Percentiles rank a stretch among this genome's conserved stretches.
Conservation (phyloP, 202 grass and related monocot genomes). For the Bolboschoenoplectus hybrid region DNA sequence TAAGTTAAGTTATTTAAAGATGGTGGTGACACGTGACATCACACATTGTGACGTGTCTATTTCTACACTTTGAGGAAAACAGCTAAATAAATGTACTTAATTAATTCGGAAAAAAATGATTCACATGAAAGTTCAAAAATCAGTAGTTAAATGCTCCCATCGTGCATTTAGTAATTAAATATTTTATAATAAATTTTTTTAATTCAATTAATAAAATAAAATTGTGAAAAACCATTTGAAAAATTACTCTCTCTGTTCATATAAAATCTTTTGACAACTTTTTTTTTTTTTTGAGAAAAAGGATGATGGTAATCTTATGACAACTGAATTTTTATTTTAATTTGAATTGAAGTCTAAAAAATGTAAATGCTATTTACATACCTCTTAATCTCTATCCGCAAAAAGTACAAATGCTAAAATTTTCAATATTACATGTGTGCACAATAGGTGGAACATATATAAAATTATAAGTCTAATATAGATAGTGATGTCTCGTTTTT, state of each 20-base stretch:
- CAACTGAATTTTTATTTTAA: not conserved
- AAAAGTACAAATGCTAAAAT: not conserved
- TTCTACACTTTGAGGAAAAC: not conserved
- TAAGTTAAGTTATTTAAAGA: not conserved
- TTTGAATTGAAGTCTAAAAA: not conserved
- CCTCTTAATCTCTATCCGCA: not conserved
- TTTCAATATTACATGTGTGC: too few species aligned
- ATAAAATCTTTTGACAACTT: not conserved
- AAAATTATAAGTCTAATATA: not conserved
- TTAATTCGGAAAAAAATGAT: not conserved
- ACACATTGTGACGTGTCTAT: not conserved
- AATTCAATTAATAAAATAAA: not conserved
- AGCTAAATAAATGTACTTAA: not conserved
- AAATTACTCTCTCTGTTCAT: not conserved
- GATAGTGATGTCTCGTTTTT: too few species aligned
- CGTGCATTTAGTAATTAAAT: not conserved
- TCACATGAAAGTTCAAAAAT: not conserved
- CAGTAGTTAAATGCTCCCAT: not conserved
- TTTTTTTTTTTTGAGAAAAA: too few species aligned
- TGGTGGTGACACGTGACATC: not conserved
- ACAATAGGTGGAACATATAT: not conserved
- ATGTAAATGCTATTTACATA: not conserved
- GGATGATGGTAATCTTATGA: not conserved
- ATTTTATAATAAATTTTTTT: not conserved
- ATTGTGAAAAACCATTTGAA: not conserved